Percentiles rank a stretch among this genome's conserved stretches.
Conservation (phyloP, 305 asterid genomes). For the Fraxinus dipetala region DNA sequence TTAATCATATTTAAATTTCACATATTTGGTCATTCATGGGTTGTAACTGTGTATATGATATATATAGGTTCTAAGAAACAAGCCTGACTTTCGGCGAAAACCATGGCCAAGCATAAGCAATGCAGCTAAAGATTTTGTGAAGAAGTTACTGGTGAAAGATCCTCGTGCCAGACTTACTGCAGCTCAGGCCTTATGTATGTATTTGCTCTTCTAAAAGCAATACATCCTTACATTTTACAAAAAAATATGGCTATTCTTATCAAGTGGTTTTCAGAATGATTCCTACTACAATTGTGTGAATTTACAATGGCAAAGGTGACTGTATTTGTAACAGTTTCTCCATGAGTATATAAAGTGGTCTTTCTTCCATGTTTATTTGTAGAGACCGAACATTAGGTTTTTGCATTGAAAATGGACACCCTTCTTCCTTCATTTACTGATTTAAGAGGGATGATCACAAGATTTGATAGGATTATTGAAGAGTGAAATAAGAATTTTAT, state of each 20-base stretch:
- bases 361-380: neutral
- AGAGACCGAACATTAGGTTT: neutral
- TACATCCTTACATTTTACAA: neutral
- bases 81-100: conserved; percentile 93
- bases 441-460: neutral
- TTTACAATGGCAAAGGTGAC: neutral
- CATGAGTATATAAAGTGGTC: neutral
- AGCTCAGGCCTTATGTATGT: conserved; percentile 95
- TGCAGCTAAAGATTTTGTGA: conserved; percentile 92
- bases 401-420: neutral
- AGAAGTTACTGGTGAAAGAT: conserved; percentile 82
- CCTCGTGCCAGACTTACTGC: conserved; percentile 98
- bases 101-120: conserved; percentile 93
- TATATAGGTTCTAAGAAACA: conserved; percentile 79
- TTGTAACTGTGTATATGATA: neutral
- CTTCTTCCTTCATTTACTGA: neutral
- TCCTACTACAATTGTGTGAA: neutral
- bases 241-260: neutral
- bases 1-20: neutral
- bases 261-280: neutral
- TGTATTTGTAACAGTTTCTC: neutral
- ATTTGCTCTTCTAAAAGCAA: neutral
- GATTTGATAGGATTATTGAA: neutral
- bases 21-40: neutral
- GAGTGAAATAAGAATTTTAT: no score